Evolutionary conservation across 2,329 filamentous ascomycete species (phyloP), one percentile per base, ranked within the genome.

Genomic region (Penicillium freii): DNA sequence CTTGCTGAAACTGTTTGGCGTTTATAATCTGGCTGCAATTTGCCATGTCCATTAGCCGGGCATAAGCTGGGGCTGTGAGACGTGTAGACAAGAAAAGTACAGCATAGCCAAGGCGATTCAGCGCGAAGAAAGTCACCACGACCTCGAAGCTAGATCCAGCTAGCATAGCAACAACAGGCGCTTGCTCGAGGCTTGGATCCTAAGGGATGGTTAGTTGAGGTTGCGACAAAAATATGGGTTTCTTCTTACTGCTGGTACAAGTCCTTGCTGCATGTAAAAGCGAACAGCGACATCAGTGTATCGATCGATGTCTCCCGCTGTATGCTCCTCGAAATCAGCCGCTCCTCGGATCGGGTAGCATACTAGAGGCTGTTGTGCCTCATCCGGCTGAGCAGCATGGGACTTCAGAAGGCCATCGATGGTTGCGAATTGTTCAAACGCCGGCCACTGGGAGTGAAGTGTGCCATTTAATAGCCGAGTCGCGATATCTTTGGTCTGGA

Each of bases 61-160:
- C 65, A 59, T 83, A 81, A 8, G 83, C 83, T 44, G 78, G 74
- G 1, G 76, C 77, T 17, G 81, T 77, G 3, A 86, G 74, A 9
- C 84, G 73, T 2, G 80, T 82, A 0, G 82, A 85, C 1, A 86
- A 71, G 31, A 84, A 77, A 1, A 86, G 71, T 1, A 80, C 75
- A 0, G 82, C 80, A 69, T 82, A 82, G 11, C 84, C 84, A 6
- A 86, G 71, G 51, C 82, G 78, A 36, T 77, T 80, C 31, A 87
- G 66, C 0, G 82, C 84, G 45, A 86, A 76, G 43, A 82, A 73
- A 2, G 82, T 80, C 43, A 86, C 70, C 42, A 84, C 73, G 54
- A 83, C 83, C 56, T 84, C 81, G 13, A 86, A 71, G 60, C 81
- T 81, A 1, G 82, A 84, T 2, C 77, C 73, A 4, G 79, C 81